These are phyloP conservation scores for Pulicaria dysenterica DNA, from an alignment of 129 eudicot species.

Conservation along the genomic window DNA sequence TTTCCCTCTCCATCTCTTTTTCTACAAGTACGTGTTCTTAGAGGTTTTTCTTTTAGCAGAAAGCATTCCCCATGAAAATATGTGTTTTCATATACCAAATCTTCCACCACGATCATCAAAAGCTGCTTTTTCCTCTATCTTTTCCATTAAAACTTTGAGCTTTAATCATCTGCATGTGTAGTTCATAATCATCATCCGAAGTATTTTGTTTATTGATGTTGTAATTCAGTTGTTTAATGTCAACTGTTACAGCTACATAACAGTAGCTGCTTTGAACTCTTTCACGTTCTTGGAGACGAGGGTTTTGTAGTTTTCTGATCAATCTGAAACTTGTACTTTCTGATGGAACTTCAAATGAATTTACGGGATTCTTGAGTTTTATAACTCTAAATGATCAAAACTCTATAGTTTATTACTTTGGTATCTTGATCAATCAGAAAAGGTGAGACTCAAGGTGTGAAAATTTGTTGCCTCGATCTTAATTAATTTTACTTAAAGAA, in stretches of 20 bases:
- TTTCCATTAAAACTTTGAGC: conserved; percentile 5
- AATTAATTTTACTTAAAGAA: conserved; percentile 8
- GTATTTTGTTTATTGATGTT: conserved; percentile 3
- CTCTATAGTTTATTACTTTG: background rate
- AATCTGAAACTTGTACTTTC: background rate
- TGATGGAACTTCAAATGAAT: background rate
- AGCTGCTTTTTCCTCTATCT: conserved; percentile 15
- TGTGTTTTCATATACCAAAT: conserved; percentile 18
- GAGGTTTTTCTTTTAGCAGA: conserved; percentile 21
- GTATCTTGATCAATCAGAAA: conserved; percentile 6
- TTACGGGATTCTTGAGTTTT: too few relatives aligned
- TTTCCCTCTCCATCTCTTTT: conserved; percentile 10
- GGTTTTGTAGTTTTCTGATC: background rate
- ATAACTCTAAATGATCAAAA: conserved; percentile 2
- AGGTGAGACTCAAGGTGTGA: conserved; percentile 20
- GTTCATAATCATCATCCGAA: conserved; percentile 7
- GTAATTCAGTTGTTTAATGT: background rate
- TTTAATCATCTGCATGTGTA: conserved; percentile 22
- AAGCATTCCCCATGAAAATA: conserved; percentile 29
- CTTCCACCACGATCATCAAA: conserved; percentile 28
- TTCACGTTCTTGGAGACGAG: background rate
- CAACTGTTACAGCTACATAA: background rate
- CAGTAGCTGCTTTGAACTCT: background rate
- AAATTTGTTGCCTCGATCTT: background rate
- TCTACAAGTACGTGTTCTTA: background rate